Conservation (phyloP, 78 protist species). For the Monosiga brevicollis region DNA sequence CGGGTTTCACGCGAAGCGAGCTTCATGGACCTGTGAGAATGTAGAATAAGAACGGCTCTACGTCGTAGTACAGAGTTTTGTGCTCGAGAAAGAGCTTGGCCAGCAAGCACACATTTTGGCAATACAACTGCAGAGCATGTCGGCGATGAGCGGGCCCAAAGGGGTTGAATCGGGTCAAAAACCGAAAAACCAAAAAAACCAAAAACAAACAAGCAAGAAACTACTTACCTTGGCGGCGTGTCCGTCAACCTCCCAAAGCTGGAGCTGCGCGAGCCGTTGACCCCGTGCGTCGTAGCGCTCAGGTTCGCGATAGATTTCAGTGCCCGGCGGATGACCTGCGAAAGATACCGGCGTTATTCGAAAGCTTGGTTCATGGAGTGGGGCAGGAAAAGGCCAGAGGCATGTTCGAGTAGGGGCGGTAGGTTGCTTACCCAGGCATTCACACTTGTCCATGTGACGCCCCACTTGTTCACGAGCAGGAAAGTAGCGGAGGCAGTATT, state of each 20-base stretch:
- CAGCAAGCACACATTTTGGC: conserved; percentile 86
- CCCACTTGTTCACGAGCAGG: conserved; percentile 43
- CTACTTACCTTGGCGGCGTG: conserved; percentile 33
- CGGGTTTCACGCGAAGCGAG: too few relatives aligned
- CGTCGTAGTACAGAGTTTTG: conserved; percentile 82
- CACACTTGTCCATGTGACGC: conserved; percentile 51
- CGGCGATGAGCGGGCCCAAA: too few relatives aligned
- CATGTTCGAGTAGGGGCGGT: too few relatives aligned
- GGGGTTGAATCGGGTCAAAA: too few relatives aligned
- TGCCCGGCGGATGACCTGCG: too few relatives aligned
- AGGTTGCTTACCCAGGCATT: too few relatives aligned
- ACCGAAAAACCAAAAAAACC: neutral
- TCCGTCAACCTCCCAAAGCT: conserved; percentile 89
- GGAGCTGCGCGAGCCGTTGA: conserved; percentile 34
- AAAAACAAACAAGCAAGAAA: neutral
- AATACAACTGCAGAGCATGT: conserved; percentile 46
- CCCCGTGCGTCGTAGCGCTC: neutral
- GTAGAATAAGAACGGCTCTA: conserved; percentile 90
- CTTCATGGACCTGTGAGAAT: conserved; percentile 70
- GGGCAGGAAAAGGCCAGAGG: too few relatives aligned
- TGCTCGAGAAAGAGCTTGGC: conserved; percentile 91
- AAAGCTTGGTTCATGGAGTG: too few relatives aligned
- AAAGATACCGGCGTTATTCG: too few relatives aligned
- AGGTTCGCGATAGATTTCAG: too few relatives aligned
- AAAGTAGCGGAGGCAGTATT: conserved; percentile 85